phyloP scores from a whole-genome alignment of 805 yeast genomes.

The Starmerella geochares region DNA sequence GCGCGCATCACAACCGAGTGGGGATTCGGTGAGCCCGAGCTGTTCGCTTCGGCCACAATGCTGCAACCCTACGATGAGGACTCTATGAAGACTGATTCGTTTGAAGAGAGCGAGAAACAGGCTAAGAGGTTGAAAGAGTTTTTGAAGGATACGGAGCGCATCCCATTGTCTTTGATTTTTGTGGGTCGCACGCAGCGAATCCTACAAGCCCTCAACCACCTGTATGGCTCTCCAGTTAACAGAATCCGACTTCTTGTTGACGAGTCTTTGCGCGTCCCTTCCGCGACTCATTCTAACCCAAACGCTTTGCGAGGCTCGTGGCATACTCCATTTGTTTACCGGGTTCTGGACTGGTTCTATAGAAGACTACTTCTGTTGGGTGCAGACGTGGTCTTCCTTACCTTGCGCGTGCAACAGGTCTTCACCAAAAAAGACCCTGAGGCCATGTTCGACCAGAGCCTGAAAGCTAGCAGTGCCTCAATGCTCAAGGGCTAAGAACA shows the following conservation, averaged over 20 bases:
- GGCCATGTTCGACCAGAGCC: conserved; percentile 15
- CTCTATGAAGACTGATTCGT: conserved; percentile 31
- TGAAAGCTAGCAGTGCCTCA: conserved; percentile 14
- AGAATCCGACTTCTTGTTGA: conserved; percentile 52
- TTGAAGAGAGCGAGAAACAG: conserved; percentile 37
- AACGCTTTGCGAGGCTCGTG: conserved; percentile 3
- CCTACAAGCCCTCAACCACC: conserved; percentile 57
- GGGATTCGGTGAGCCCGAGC: conserved; percentile 61
- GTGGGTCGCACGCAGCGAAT: conserved; percentile 64
- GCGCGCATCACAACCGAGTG: conserved; percentile 43
- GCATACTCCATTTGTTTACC: conserved; percentile 3
- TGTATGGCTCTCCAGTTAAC: conserved; percentile 64
- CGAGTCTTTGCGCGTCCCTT: conserved; percentile 37
- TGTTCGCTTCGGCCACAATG: conserved; percentile 48
- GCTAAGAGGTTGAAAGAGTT: conserved; percentile 45
- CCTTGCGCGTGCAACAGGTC: conserved; percentile 16
- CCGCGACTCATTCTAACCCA: neutral
- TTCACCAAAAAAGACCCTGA: conserved; percentile 22
- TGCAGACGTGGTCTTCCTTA: conserved; percentile 13
- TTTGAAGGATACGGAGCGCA: conserved; percentile 50
- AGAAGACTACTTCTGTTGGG: conserved; percentile 15
- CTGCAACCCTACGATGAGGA: conserved; percentile 38
- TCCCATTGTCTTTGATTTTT: conserved; percentile 58
- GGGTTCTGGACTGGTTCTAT: conserved; percentile 14
- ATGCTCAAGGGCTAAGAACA: conserved; percentile 8